Evolutionary conservation across 225 moss, liverwort and hornwort genomes (phyloP).

Genomic region (Physcomitrellopsis africana): DNA sequence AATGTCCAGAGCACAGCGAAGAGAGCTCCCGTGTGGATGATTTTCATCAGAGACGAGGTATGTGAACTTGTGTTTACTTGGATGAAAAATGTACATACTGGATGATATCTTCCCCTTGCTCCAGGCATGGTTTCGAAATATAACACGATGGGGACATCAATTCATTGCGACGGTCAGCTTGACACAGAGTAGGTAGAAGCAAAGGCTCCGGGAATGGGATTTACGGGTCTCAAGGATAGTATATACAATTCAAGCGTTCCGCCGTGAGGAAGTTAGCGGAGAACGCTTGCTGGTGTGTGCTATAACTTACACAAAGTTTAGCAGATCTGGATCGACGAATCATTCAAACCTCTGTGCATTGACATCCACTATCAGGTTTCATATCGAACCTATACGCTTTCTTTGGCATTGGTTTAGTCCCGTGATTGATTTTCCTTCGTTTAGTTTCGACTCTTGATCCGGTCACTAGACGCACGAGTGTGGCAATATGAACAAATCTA

Average conservation of each 20-base stretch:
- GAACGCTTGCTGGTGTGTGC: no score
- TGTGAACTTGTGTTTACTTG: no score
- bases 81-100: no score
- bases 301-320: neutral
- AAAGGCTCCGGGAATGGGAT: neutral
- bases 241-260: constrained; percentile 28
- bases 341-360: constrained; percentile 40
- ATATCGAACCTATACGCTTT: no score
- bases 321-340: constrained; percentile 42
- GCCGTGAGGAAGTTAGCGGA: constrained; percentile 1
- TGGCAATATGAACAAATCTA: constrained; percentile 43
- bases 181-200: no score
- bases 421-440: constrained; percentile 8
- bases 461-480: neutral
- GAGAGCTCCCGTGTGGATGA: no score
- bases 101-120: no score
- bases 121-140: no score
- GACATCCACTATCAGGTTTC: constrained; percentile 19
- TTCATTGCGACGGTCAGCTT: no score
- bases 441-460: neutral
- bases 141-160: no score
- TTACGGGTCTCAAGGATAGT: constrained; percentile 11
- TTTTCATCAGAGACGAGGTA: no score
- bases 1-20: no score
- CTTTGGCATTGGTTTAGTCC: neutral